phyloP scores from a whole-genome alignment of 2,329 filamentous ascomycete genomes.

The Hymenoscyphus salicellus region DNA sequence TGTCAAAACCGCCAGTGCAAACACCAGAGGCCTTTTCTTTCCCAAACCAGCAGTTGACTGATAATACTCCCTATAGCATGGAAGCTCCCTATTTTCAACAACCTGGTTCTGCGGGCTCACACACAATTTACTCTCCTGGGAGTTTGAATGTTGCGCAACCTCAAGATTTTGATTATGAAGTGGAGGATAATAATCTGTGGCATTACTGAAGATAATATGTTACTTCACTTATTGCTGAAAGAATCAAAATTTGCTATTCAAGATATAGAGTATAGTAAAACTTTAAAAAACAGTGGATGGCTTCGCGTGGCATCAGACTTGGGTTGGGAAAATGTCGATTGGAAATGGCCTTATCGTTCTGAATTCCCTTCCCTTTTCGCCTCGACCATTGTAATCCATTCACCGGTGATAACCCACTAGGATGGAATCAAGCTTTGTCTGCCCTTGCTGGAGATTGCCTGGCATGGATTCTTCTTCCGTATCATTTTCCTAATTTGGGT shows the following conservation, averaged over 20 bases:
- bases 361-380: background rate
- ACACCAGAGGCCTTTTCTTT: slow-evolving; percentile 11
- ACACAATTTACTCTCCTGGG: slow-evolving; percentile 15
- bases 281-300: background rate
- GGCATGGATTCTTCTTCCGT: background rate
- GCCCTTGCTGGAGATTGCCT: background rate
- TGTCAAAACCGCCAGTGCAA: background rate
- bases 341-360: background rate
- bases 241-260: background rate
- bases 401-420: background rate
- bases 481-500: background rate
- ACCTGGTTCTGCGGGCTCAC: slow-evolving; percentile 10
- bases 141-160: slow-evolving; percentile 5
- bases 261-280: background rate
- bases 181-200: slow-evolving; percentile 19
- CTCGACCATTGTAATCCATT: background rate
- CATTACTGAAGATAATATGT: slow-evolving; percentile 8
- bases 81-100: slow-evolving; percentile 20
- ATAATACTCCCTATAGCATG: slow-evolving; percentile 21
- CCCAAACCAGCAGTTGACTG: slow-evolving; percentile 4
- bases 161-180: slow-evolving; percentile 23
- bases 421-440: background rate
- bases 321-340: too few relatives aligned
- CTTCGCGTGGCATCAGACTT: background rate
- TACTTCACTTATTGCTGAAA: background rate